A percentile compares a stretch with the other conserved stretches of the same genome.
Conservation (phyloP, 1,284 basidiomycete species). For the Anthracocystis setariae region DNA sequence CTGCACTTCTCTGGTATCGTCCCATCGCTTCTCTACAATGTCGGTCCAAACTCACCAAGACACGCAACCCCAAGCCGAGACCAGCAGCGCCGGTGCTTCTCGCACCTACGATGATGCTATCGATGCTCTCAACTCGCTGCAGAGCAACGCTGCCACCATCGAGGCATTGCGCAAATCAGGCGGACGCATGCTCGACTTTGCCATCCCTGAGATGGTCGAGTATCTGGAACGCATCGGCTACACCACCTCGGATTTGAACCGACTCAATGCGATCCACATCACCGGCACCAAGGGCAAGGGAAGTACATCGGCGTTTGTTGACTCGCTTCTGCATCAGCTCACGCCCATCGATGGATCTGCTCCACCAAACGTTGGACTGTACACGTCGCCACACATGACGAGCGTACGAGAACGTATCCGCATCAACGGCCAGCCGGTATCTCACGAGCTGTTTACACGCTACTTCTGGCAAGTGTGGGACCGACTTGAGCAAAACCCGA, state of each 20-base stretch:
- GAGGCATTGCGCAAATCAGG: conserved; percentile 84
- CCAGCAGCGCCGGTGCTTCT: conserved; percentile 4
- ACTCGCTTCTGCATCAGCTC: conserved; percentile 60
- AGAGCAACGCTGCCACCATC: conserved; percentile 90
- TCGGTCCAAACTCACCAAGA: conserved; percentile 5
- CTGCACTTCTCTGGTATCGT: too few relatives aligned
- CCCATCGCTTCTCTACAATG: conserved; percentile 21
- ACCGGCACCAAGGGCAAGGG: conserved; percentile 99
- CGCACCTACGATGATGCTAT: conserved; percentile 77
- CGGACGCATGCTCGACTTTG: conserved; percentile 75
- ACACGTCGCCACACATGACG: conserved; percentile 96
- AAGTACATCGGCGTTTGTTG: conserved; percentile 87
- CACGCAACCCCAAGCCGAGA: not conserved
- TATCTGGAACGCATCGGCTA: conserved; percentile 90
- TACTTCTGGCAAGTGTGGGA: conserved; percentile 99
- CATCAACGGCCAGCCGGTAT: conserved; percentile 88
- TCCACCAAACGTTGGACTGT: conserved; percentile 74
- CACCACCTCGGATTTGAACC: conserved; percentile 80
- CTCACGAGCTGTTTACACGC: conserved; percentile 85
- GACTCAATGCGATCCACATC: conserved; percentile 92
- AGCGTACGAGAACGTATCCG: conserved; percentile 95
- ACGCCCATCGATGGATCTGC: conserved; percentile 33
- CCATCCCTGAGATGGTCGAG: conserved; percentile 88
- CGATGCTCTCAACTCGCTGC: conserved; percentile 86
- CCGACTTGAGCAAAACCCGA: conserved; percentile 75